Percentiles rank a stretch among this genome's conserved stretches.
Evolutionary conservation across 306 rosid species (phyloP).

Genomic region (Cicer arietinum): DNA sequence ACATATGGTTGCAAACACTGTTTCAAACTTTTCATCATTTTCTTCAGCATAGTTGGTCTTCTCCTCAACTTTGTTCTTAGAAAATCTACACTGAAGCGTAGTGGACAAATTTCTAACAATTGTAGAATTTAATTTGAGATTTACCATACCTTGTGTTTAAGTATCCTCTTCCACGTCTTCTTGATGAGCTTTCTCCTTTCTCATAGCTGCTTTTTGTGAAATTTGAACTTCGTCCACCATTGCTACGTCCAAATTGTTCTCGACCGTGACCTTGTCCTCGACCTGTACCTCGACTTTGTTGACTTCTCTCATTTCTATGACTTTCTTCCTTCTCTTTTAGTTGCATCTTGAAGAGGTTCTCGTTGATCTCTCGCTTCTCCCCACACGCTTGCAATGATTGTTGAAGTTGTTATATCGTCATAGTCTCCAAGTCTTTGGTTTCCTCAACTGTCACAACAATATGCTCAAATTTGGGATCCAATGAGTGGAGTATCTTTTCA

Average conservation of each 20-base stretch:
- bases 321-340: not conserved
- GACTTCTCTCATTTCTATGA: not conserved
- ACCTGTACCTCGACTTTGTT: not conserved
- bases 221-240: not conserved
- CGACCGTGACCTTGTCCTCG: not conserved
- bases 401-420: not conserved
- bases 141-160: not conserved
- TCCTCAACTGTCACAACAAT: not conserved
- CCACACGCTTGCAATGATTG: not conserved
- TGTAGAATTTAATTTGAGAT: not conserved
- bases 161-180: not conserved
- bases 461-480: not conserved
- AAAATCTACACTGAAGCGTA: not conserved
- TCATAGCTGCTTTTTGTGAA: not conserved
- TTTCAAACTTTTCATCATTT: not conserved
- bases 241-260: not conserved
- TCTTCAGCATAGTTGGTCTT: not conserved
- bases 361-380: not conserved
- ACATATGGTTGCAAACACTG: not conserved
- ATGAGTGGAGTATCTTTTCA: not conserved
- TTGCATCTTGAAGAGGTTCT: not conserved
- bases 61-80: not conserved
- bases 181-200: not conserved
- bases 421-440: not conserved
- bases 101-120: not conserved